Evolutionary conservation across 306 rosid species (phyloP).

Genomic region (Lathyrus oleraceus): DNA sequence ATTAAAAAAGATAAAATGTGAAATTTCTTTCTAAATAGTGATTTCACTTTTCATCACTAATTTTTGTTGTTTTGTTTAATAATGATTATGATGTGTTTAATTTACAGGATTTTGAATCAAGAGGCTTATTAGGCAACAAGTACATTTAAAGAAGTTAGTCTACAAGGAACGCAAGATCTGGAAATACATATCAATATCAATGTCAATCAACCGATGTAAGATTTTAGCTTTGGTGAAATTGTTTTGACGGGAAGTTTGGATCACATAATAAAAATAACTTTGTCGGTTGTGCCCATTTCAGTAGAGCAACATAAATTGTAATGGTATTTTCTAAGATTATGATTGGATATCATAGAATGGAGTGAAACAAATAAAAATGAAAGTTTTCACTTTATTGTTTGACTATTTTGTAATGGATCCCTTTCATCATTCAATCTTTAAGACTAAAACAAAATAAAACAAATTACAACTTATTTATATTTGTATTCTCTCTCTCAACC

Average conservation of each 20-base stretch:
- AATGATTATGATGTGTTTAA: no score
- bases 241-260: slow-evolving; percentile 66
- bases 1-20: no score
- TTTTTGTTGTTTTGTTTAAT: no score
- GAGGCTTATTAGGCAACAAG: no score
- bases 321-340: no score
- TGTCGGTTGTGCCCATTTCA: slow-evolving; percentile 62
- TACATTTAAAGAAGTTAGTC: no score
- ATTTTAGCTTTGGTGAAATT: slow-evolving; percentile 79
- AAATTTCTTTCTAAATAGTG: no score
- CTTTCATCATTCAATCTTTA: neutral
- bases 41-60: no score
- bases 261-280: slow-evolving; percentile 74
- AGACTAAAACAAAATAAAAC: neutral
- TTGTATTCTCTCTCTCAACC: neutral
- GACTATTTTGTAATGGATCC: neutral
- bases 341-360: neutral
- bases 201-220: slow-evolving; percentile 48
- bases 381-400: neutral
- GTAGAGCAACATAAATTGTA: neutral
- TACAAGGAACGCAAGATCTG: slow-evolving; percentile 59
- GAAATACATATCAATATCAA: slow-evolving; percentile 53
- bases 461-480: neutral
- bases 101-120: no score
- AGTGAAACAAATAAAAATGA: neutral